Base-by-base conservation (phyloP, 257 asterid species). In the Lycium barbarum region DNA sequence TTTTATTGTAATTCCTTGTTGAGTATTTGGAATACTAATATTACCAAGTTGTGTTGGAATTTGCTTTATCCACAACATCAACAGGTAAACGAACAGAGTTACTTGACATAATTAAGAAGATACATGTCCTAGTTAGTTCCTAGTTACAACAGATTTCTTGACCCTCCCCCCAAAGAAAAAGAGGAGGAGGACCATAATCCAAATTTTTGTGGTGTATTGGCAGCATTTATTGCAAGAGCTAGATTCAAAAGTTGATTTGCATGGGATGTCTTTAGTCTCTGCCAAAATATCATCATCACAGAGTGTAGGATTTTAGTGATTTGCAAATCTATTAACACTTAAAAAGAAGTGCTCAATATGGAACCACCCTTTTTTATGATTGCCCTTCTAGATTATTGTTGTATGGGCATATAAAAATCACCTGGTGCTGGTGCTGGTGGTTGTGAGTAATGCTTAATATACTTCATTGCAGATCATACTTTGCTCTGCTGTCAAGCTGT, bases 51-150 rank as follows among this genome's bases (percentile, higher is more conserved):
- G n/a, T n/a, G n/a, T n/a, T n/a, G n/a, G n/a, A n/a, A n/a, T n/a
- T n/a, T n/a, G n/a, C n/a, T n/a, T n/a, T n/a, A n/a, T n/a, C 99
- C 99, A 38, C 99, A 93, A 89, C 98, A 95, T 94, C 99, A 97
- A 88, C 99, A 97, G 98, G 99, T 97, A 87, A 78, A 53, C 17
- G 22, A 14, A 22, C 47, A 4, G 38, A 53, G 4, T 51, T 22
- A 22, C 47, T 22, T 73, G 81, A 66, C 22, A 76, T 51, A 51
- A n/a, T n/a, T n/a, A n/a, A 51, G 43, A 74, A 49, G 63, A 22
- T 76, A 51, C n/a, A 66, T 47, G 51, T 65, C n/a, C 76, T 17
- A 1, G 79, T 54, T 26, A 26, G 65, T 62, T 81, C 43, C 63
- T 20, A 11, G 59, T 49, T 81, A 57, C 4, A n/a, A 58, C 57